phyloP scores from a whole-genome alignment of 352 stramenopile genomes.

The Pythium catenulatum region DNA sequence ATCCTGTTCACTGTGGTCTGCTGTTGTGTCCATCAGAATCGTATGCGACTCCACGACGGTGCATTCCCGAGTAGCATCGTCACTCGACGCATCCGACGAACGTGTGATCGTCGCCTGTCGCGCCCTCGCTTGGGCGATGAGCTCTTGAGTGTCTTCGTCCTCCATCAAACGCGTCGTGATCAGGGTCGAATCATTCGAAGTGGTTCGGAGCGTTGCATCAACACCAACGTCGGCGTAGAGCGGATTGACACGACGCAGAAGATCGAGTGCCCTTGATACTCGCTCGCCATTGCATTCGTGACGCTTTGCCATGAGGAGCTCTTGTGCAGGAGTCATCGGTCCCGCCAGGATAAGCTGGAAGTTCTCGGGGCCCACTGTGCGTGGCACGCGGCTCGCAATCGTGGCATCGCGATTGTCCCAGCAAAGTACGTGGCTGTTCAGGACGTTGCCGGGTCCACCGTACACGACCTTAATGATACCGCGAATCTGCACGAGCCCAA shows the following conservation, averaged over 20 bases:
- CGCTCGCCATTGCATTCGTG: constrained; percentile 50
- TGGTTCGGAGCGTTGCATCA: not conserved
- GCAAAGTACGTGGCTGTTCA: constrained; percentile 61
- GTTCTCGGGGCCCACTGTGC: constrained; percentile 7
- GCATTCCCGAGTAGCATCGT: not conserved
- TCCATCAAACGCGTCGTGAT: not conserved
- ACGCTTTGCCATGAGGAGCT: constrained; percentile 33
- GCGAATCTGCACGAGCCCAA: constrained; percentile 48
- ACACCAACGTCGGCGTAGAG: constrained; percentile 25
- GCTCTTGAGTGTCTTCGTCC: not conserved
- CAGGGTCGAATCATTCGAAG: not conserved
- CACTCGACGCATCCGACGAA: not conserved
- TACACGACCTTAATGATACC: constrained; percentile 60
- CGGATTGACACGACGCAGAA: constrained; percentile 40
- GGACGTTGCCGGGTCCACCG: constrained; percentile 49
- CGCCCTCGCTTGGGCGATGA: not conserved
- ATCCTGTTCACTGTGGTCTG: not conserved
- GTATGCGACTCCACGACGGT: constrained; percentile 42
- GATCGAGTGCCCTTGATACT: not conserved
- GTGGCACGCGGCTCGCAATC: constrained; percentile 32
- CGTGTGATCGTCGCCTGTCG: constrained; percentile 8
- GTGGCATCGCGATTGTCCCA: constrained; percentile 59
- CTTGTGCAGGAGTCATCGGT: constrained; percentile 52
- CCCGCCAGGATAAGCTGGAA: constrained; percentile 60
- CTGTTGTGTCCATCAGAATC: constrained; percentile 38